Base-by-base conservation (phyloP, 2,329 filamentous ascomycete genomes). In the Xylaria sp. region DNA sequence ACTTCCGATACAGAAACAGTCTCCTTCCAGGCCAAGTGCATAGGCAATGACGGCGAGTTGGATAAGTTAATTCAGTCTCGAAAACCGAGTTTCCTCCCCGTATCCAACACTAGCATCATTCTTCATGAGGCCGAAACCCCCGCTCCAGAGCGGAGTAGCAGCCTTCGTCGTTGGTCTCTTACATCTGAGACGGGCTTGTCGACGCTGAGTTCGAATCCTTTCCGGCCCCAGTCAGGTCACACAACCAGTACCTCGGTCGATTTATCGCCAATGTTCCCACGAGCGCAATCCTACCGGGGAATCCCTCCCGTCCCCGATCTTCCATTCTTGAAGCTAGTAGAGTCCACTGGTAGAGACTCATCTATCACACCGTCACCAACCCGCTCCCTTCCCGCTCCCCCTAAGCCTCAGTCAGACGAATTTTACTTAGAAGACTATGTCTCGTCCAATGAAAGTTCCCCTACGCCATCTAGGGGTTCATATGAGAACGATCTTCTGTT, bases 201-300 rank as follows among this genome's bases (percentile, higher is more conserved):
- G 3, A 82, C 80, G 58, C 72, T 77, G 27, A 81, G 80, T 61
- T 84, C 82, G 14, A 82, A 81, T 54, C 75, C 76, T 3, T 81
- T 80, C n/a, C 74, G 81, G 1, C 81, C 82, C 0, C 78, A 78
- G 32, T 85, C 83, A 1, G 79, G 78, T 27, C 81, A 84, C 63
- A 85, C 84, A 0, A 79, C 81, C 8, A 81, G 79, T 32, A 85
- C 83, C 0, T 85, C 83, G 0, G 74, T 85, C 48, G 82, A 85
- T 69, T 70, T 82, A 21, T 65, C 73, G 2, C 73, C 76, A 36
- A 64, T 67, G 21, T 62, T 70, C n/a, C 71, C 74, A 8, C 64
- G 67, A 19, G 21, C 67, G 2, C 71, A 72, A 42, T 51, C 61
- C 8, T 50, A 60, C 21, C 73, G 69, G 4, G 68, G 67, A 3